These are phyloP conservation scores for Entomortierella lignicola DNA, from an alignment of 192 early-diverging fungal genomes.

Conservation along the genomic window DNA sequence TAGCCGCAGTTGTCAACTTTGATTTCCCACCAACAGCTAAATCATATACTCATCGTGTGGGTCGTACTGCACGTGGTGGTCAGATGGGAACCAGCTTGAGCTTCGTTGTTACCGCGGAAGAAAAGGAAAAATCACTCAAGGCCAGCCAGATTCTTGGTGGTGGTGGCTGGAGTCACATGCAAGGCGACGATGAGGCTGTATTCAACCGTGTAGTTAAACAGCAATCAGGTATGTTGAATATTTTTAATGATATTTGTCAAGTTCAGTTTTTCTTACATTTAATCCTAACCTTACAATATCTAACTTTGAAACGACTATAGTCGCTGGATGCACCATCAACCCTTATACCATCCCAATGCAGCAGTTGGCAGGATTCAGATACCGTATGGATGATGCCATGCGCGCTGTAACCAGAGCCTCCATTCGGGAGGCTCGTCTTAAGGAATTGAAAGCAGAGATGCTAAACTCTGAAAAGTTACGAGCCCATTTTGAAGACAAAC, in stretches of 20 bases:
- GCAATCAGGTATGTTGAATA: constrained; percentile 63
- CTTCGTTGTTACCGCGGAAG: constrained; percentile 77
- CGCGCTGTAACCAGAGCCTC: constrained; percentile 77
- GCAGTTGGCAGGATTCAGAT: constrained; percentile 91
- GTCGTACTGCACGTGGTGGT: constrained; percentile 94
- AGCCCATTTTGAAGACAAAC: constrained; percentile 97
- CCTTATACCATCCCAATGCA: constrained; percentile 92
- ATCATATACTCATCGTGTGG: constrained; percentile 94
- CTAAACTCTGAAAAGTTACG: constrained; percentile 93
- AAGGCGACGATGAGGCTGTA: constrained; percentile 71
- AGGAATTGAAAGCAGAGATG: constrained; percentile 95
- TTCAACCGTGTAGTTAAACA: constrained; percentile 80
- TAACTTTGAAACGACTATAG: constrained; percentile 2
- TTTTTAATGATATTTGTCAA: neutral
- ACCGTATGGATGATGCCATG: constrained; percentile 90
- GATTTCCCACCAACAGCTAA: constrained; percentile 90
- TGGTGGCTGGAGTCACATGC: constrained; percentile 40
- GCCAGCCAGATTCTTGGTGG: constrained; percentile 29
- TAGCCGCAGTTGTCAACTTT: constrained; percentile 96
- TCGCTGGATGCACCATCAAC: constrained; percentile 63
- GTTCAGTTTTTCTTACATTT: neutral
- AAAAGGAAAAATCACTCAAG: constrained; percentile 45
- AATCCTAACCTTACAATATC: neutral
- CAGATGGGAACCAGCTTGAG: constrained; percentile 89
- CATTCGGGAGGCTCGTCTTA: constrained; percentile 92